Evolutionary conservation across 441 rosid species (phyloP), one percentile per base, ranked within the genome.

Genomic region (Theobroma grandiflorum): DNA sequence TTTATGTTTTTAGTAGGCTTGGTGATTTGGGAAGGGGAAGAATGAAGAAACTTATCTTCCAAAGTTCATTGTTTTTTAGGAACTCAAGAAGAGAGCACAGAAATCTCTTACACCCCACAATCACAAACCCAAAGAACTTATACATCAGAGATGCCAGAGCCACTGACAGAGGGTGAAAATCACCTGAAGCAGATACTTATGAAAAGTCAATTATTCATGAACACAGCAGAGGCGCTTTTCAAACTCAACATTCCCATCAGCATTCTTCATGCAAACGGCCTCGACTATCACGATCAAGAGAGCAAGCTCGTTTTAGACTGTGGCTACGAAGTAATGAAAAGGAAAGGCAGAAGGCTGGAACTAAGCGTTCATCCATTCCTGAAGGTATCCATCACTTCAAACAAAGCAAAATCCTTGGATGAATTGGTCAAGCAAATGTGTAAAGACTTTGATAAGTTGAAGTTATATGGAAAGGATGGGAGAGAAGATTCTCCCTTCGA

Each of bases 181-280:
- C 86, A 58, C 77, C 92, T 97, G 18, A 91, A 92, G 93, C 90
- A 83, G 57, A 89, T 93, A 82, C 82, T 94, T 35, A 53, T 87
- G 70, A 89, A 88, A 83, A 91, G 91, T 81, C 95, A 90, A 68
- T 78, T 88, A 77, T 94, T 95, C 82, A 80, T 93, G 43, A 82
- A 91, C 88, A 91, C 99, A 12, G 90, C 94, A 74, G 90, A 92
- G 80, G 94, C 93, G 62, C 92, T 92, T 72, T 92, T 92, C 94
- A 87, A 87, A 79, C 91, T 93, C 72, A 85, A 89, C 85, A 92
- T 89, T 76, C 93, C 96, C 47, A 59, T 59, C 49, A 66, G 40
- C 83, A 75, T 86, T 69, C 86, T 84, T 77, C 68, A 81, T 8
- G 53, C 49, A 47, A 71, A 82, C 3, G 78, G 75, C 4, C 80